Evolutionary conservation across 345 rosid genomes (phyloP), one percentile per base, ranked within the genome.

Genomic region (Psidium guajava): DNA sequence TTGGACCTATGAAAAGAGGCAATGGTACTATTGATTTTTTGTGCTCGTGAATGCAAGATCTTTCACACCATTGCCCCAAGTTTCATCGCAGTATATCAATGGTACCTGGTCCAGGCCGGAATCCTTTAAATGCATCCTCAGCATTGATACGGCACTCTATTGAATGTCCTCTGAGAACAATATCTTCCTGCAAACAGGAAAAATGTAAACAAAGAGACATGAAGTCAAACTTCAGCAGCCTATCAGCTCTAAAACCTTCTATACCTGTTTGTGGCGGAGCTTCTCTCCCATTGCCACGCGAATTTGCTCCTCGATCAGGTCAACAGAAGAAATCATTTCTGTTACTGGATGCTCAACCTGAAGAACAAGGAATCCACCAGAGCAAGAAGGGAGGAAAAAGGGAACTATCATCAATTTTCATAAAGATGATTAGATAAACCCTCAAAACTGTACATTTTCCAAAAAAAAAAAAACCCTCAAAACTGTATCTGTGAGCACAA

Each of bases 301-400:
- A 86, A 97, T 97, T 93, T 96, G 99, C 85, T 97, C 99, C 89
- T 95, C 99, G 59, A 97, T 96, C 95, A 97, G 91, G 89, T 97
- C 99, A 87, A 94, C 98, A 22, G 98, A 94, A 87, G 94, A 97
- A 87, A 97, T 97, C 99, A 96, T 97, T 91, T 97, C 98, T 51
- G 99, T 97, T 54, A 97, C 98, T 83, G 99, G 99, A 90, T 97
- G 99, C 91, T 97, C 99, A 85, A 97, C 98, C 99, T 95, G 89
- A 87, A 49, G 89, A 87, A 49, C 21, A 36, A 40, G 20, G 75
- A 86, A 24, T 69, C 80, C 47, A 18, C 47, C 77, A 69, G 20
- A 54, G 49, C 54, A 53, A 82, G 84, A 55, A 83, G 15, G 56
- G 84, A 15, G 16, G 18, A 21, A 22, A 20, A 54, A n/a, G 51